phyloP scores from a whole-genome alignment of 2,329 filamentous ascomycete genomes.

The Penicillium brasilianum region DNA sequence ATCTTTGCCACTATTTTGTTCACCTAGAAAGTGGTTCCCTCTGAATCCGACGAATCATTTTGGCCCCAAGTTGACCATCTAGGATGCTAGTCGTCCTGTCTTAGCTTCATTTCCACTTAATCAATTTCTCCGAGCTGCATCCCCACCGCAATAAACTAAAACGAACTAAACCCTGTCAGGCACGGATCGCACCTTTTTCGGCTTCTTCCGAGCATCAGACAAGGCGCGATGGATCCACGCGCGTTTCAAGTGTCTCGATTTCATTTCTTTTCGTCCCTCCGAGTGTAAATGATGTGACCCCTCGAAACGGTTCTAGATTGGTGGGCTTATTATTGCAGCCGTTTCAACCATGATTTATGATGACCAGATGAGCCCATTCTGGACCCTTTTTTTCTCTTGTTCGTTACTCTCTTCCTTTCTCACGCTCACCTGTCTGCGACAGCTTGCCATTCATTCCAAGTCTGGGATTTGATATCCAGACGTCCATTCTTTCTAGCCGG shows the following conservation, averaged over 20 bases:
- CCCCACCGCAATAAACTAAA: conserved; percentile 1
- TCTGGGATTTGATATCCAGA: conserved; percentile 35
- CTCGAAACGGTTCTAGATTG: conserved; percentile 4
- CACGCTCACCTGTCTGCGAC: conserved; percentile 29
- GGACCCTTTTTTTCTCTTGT: conserved; percentile 11
- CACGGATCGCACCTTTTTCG: conserved; percentile 15
- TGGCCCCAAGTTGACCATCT: not conserved
- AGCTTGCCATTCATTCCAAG: conserved; percentile 23
- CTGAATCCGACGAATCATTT: not conserved
- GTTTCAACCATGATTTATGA: conserved; percentile 6
- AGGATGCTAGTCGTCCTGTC: conserved; percentile 11
- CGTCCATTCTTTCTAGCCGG: conserved; percentile 36
- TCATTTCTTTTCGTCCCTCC: conserved; percentile 28
- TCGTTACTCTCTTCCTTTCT: conserved; percentile 15
- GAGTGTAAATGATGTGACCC: conserved; percentile 1
- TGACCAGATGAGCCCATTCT: not conserved
- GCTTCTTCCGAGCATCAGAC: conserved; percentile 18
- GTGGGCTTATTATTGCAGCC: conserved; percentile 4
- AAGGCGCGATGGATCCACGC: conserved; percentile 19
- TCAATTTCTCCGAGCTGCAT: conserved; percentile 2
- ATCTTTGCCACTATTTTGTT: conserved; percentile 3
- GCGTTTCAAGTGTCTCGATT: conserved; percentile 34
- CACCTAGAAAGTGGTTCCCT: not conserved
- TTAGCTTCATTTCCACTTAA: conserved; percentile 25
- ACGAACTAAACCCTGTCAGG: conserved; percentile 22